Evolutionary conservation across 495 filamentous ascomycete species (phyloP).

Genomic region (Aspergillus nidulans): DNA sequence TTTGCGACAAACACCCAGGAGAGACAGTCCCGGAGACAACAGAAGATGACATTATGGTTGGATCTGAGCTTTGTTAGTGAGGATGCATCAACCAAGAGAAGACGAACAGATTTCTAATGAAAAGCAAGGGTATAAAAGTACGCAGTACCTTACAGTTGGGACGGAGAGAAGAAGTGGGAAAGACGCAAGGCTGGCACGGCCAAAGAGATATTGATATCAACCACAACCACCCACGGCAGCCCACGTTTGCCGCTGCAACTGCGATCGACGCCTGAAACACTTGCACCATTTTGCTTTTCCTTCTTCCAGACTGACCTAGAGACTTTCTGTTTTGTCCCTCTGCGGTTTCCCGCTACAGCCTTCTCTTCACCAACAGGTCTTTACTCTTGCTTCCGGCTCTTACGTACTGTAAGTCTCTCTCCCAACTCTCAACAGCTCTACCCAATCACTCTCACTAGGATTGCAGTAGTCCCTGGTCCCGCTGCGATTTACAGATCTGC

Average conservation of each 20-base stretch:
- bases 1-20: not conserved
- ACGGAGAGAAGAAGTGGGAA: not conserved
- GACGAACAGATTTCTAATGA: not conserved
- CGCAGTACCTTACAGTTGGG: too few species aligned
- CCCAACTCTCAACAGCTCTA: not conserved
- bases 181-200: not conserved
- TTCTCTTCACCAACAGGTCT: not conserved
- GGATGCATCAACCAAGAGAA: not conserved
- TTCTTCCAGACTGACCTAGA: not conserved
- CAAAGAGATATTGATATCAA: not conserved
- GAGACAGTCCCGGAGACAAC: not conserved
- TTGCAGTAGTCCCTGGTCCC: not conserved
- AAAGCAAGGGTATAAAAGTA: too few species aligned
- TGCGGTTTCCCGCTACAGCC: not conserved
- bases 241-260: slow-evolving; percentile 15
- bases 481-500: not conserved
- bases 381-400: not conserved
- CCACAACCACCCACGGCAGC: not conserved
- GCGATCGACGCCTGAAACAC: slow-evolving; percentile 8
- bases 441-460: not conserved
- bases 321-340: not conserved
- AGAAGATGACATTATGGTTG: slow-evolving; percentile 13
- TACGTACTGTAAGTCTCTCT: not conserved
- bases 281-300: slow-evolving; percentile 1
- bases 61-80: slow-evolving; percentile 1